A percentile compares a stretch with the other conserved stretches of the same genome.
These are phyloP conservation scores for Exophiala dermatitidis DNA, from an alignment of 2,329 filamentous ascomycete species.

Conservation along the genomic window DNA sequence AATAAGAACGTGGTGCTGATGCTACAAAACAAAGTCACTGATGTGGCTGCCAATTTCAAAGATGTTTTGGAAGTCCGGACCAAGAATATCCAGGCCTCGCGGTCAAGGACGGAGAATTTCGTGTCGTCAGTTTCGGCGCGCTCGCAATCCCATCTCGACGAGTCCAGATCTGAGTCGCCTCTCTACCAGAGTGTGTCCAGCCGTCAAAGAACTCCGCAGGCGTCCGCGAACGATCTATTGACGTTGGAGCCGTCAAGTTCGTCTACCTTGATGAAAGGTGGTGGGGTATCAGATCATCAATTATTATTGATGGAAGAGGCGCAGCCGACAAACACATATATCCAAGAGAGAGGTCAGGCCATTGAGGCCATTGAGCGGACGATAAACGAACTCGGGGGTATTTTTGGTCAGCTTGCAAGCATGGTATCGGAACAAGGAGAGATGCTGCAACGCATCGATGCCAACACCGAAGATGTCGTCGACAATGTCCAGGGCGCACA, in stretches of 20 bases:
- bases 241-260: conserved; percentile 65
- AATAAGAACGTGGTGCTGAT: conserved; percentile 69
- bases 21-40: conserved; percentile 45
- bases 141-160: conserved; percentile 54
- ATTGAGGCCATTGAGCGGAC: conserved; percentile 96
- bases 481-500: conserved; percentile 98
- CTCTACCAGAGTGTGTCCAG: conserved; percentile 69
- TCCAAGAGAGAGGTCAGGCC: conserved; percentile 86
- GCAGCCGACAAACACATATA: conserved; percentile 76
- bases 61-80: conserved; percentile 93
- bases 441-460: conserved; percentile 85
- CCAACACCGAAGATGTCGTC: conserved; percentile 94
- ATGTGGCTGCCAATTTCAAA: conserved; percentile 93
- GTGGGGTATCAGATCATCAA: conserved; percentile 69
- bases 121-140: conserved; percentile 81
- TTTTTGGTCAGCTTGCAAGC: conserved; percentile 87
- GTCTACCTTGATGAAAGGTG: conserved; percentile 42
- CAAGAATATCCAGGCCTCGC: conserved; percentile 93
- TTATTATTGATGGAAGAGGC: conserved; percentile 90
- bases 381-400: conserved; percentile 82
- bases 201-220: conserved; percentile 53
- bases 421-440: conserved; percentile 98
- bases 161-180: conserved; percentile 72
- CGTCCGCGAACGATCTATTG: conserved; percentile 59
- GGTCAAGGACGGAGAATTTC: conserved; percentile 91